Evolutionary conservation across 257 asterid genomes (phyloP), one percentile per base, ranked within the genome.

Genomic region (Nicotiana obtusifolia): DNA sequence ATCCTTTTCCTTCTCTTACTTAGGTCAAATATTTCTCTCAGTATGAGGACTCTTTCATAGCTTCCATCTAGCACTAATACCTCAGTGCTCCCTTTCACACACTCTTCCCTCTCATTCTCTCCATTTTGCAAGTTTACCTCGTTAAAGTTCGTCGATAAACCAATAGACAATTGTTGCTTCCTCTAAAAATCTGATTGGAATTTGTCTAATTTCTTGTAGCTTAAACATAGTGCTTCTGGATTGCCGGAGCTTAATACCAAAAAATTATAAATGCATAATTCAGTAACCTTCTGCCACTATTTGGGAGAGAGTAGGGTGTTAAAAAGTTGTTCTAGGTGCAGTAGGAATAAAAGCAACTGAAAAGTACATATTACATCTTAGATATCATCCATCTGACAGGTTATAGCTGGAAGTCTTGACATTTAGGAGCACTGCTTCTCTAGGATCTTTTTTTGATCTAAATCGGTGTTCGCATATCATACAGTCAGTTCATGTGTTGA

Each of bases 311-410:
- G 54, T 65, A 30, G 22, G 62, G 30, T 17, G 78, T n/a, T 81
- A 31, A 57, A 65, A 22, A 80, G 67, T 19, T 47, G 52, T 65
- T 80, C 47, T n/a, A 30, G 22, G 78, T 52, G 80, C 60, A 64
- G 41, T 53, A 80, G 57, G 22, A 44, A 64, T 10, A 65, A 52
- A 31, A 49, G 62, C 33, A 80, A 64, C 65, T 52, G 47, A 65
- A 28, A 81, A 81, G 52, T 66, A 65, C 78, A 81, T 26, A 81
- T 71, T 81, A 24, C 76, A 81, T 81, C 75, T 64, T 41, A 62
- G 77, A 47, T 64, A 6, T 26, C 82, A 79, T 62, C 49, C 76
- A 65, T 71, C 28, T 80, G 54, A 53, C 64, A 47, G 31, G 52
- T 20, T 49, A 35, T 64, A 61, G 71, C 61, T 79, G 75, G 47